Evolutionary conservation across 345 rosid species (phyloP), one percentile per base, ranked within the genome.

Genomic region (Lepidium didymum): DNA sequence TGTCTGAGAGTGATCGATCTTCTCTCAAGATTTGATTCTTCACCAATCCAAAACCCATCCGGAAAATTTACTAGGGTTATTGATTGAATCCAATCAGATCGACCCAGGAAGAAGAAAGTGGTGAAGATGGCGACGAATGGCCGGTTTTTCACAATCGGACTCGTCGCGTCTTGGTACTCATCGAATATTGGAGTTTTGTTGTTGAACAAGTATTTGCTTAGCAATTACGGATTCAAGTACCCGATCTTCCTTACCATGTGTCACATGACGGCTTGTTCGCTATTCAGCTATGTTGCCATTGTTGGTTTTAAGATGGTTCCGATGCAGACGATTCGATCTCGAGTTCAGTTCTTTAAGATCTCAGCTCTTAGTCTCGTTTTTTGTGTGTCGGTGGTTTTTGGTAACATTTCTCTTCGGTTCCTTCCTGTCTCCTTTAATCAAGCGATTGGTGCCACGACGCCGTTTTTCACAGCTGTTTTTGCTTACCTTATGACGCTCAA

Each of bases 201-300:
- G 55, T 81, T 95, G 27, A 95, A 95, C 88, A 95, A 95, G 83
- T 95, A 91, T 75, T 75, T 91, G 68, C 80, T 95, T 4, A 87
- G 94, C 82, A 91, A 91, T 72, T 95, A 91, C 23, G 99, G 98
- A 4, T 95, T 95, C 89, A 95, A 84, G 84, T 95, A 91, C 74
- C 99, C 99, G 68, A 95, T 95, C 81, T 95, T 95, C 74, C 81
- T 95, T 63, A 91, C 99, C 65, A 91, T 95, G 98, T 95, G 99
- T 62, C 99, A 95, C 84, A 95, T 95, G 99, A 95, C 96, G 9
- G 98, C 99, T 40, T 95, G 99, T 60, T 87, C 96, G 36, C 69
- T 95, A 77, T 77, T 95, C 36, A 89, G 96, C 80, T 95, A 95
- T 77, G 67, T 95, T 41, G 96, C 92, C 74, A 88, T 95, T 64